A percentile compares a stretch with the other conserved stretches of the same genome.
phyloP scores from a whole-genome alignment of 495 filamentous ascomycete species.

The Xylaria longipes region DNA sequence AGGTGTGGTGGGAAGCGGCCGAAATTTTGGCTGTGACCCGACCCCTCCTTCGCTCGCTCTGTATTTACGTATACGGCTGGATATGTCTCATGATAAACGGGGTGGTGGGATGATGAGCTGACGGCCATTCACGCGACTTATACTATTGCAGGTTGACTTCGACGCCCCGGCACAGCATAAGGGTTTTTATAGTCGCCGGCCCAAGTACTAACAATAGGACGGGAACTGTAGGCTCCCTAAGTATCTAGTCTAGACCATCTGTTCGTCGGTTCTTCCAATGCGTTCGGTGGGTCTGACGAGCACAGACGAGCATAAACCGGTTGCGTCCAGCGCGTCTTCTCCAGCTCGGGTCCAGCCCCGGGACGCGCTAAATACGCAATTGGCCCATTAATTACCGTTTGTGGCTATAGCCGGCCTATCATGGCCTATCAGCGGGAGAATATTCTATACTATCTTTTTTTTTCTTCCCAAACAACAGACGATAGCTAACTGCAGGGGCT shows the following conservation, averaged over 20 bases:
- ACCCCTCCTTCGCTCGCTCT: not conserved
- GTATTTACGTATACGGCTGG: not conserved
- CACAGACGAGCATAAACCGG: conserved; percentile 21
- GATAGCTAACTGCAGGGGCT: not conserved
- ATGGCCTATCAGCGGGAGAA: not conserved
- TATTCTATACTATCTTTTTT: not conserved
- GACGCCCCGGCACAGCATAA: not conserved
- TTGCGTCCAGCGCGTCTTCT: conserved; percentile 17
- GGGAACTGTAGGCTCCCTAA: too few relatives aligned
- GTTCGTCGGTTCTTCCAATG: not conserved
- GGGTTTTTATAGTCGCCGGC: not conserved
- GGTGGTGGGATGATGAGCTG: conserved; percentile 9
- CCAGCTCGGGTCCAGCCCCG: not conserved
- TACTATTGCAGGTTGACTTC: not conserved
- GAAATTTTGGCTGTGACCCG: not conserved
- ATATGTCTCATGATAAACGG: conserved; percentile 15
- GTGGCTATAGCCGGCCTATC: not conserved
- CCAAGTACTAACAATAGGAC: not conserved
- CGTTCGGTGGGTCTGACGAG: conserved; percentile 2
- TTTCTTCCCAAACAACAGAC: not conserved
- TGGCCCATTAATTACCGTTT: conserved; percentile 11
- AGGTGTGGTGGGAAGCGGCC: conserved; percentile 1
- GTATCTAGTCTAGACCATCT: not conserved
- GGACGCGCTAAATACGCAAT: conserved; percentile 2
- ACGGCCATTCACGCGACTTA: not conserved